Conservation (phyloP, 2,329 filamentous ascomycete species). For the Thielaviopsis populi region DNA sequence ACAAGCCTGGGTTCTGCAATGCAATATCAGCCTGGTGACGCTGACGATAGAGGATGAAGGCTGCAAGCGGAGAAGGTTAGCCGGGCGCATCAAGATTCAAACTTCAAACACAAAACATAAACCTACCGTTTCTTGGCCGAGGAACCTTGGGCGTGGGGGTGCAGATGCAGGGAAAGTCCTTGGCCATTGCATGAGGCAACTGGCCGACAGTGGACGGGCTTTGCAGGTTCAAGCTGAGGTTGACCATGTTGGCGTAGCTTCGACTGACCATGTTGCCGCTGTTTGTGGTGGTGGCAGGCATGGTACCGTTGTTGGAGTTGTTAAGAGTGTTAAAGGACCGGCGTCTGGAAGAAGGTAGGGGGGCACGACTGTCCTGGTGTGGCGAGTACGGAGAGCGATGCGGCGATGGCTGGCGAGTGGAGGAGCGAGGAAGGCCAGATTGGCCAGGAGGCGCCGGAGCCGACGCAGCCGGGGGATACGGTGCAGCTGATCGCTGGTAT, state of each 20-base stretch:
- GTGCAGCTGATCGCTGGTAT: constrained; percentile 6
- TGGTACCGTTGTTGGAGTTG: not conserved
- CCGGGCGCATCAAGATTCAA: constrained; percentile 12
- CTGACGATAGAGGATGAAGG: constrained; percentile 94
- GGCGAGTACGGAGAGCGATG: constrained; percentile 4
- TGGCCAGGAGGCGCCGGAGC: not conserved
- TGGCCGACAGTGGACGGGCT: constrained; percentile 18
- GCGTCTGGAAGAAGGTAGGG: not conserved
- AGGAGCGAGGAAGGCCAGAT: not conserved
- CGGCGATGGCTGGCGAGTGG: not conserved
- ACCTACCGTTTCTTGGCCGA: constrained; percentile 43
- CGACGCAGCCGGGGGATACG: not conserved
- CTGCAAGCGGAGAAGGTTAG: constrained; percentile 31
- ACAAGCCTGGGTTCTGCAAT: constrained; percentile 67
- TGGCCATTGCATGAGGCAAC: constrained; percentile 15
- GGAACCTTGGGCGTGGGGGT: constrained; percentile 42
- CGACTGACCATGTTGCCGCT: constrained; percentile 4
- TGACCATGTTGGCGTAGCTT: constrained; percentile 26
- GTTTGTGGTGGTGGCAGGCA: not conserved
- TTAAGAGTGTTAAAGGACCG: not conserved
- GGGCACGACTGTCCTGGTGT: not conserved
- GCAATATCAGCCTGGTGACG: constrained; percentile 76
- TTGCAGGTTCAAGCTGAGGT: constrained; percentile 26
- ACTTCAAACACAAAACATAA: constrained; percentile 11
- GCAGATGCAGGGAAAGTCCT: constrained; percentile 40